phyloP scores from a whole-genome alignment of 768 basidiomycete species.

The Suillus plorans region DNA sequence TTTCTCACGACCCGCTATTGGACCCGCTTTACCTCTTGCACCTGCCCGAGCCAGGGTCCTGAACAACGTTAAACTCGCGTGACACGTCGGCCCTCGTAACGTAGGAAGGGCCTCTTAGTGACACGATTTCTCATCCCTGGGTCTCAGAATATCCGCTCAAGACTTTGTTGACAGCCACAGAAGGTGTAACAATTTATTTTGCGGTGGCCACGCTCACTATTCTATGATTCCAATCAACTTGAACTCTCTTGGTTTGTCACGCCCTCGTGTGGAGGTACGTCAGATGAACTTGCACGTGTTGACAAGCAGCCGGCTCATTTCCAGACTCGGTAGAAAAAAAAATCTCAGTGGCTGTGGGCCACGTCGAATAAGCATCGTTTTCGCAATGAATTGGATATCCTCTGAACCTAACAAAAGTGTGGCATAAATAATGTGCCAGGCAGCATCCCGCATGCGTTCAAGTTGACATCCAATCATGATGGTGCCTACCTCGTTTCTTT shows the following conservation, averaged over 20 bases:
- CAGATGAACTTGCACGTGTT: neutral
- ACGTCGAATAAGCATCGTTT: neutral
- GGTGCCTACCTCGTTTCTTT: slow-evolving; percentile 13
- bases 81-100: neutral
- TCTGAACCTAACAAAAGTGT: neutral
- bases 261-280: neutral
- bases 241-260: neutral
- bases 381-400: neutral
- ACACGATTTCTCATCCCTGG: neutral
- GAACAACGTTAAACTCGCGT: neutral
- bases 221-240: neutral
- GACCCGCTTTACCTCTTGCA: slow-evolving; percentile 4
- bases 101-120: neutral
- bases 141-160: neutral
- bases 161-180: neutral
- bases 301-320: neutral
- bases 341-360: neutral
- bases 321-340: neutral
- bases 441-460: neutral
- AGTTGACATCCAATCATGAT: neutral
- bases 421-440: neutral
- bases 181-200: neutral
- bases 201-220: neutral
- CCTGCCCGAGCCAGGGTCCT: neutral
- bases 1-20: slow-evolving; percentile 24